These are phyloP conservation scores for Sanghuangporus sanghuang DNA, from an alignment of 1,284 basidiomycete species.

Conservation along the genomic window DNA sequence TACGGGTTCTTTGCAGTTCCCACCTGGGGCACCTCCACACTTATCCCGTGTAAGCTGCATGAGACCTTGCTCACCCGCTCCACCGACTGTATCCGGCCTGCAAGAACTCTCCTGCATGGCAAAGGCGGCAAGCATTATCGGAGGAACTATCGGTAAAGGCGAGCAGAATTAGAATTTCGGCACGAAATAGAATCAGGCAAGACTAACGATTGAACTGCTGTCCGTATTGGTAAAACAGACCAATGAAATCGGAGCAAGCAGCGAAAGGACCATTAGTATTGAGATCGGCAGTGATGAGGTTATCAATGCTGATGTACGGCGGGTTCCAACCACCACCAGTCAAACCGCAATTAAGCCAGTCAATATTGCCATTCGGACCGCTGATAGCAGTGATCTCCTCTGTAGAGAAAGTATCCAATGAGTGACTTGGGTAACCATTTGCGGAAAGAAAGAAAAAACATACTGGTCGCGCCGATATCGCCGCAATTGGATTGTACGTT, in stretches of 20 bases:
- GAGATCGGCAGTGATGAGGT: conserved; percentile 52
- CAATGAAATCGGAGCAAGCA: conserved; percentile 52
- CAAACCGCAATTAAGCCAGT: conserved; percentile 80
- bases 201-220: conserved; percentile 42
- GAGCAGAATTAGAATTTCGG: not conserved
- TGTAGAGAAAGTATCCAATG: conserved; percentile 22
- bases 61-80: conserved; percentile 75
- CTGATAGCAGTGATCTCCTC: conserved; percentile 42
- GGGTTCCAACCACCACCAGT: conserved; percentile 57
- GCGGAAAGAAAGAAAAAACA: conserved; percentile 19
- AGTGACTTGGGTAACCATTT: not conserved
- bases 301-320: conserved; percentile 46
- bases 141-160: conserved; percentile 34
- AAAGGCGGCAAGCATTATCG: conserved; percentile 78
- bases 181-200: not conserved
- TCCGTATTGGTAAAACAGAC: conserved; percentile 60
- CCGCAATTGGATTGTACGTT: conserved; percentile 34
- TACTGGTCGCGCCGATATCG: conserved; percentile 42
- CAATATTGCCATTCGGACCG: conserved; percentile 71
- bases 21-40: conserved; percentile 59
- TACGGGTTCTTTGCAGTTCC: conserved; percentile 64
- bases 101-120: conserved; percentile 82
- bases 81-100: conserved; percentile 64
- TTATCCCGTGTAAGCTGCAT: conserved; percentile 86
- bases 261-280: conserved; percentile 52